A percentile compares a stretch with the other conserved stretches of the same genome.
phyloP scores from a whole-genome alignment of 257 asterid species.

The Penstemon barbatus region DNA sequence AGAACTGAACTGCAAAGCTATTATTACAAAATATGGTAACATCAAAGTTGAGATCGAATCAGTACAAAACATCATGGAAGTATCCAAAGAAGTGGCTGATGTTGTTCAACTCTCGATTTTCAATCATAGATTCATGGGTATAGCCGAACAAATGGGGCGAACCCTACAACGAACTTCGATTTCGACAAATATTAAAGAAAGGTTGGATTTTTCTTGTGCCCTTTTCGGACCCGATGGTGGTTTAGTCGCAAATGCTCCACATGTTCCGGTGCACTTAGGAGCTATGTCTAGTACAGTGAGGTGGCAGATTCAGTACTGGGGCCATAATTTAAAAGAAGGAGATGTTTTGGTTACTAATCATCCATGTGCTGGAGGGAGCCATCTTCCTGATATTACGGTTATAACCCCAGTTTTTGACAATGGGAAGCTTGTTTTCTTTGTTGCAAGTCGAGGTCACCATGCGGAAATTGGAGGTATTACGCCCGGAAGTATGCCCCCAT shows the following conservation, averaged over 20 bases:
- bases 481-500: slow-evolving; percentile 99
- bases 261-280: slow-evolving; percentile 97
- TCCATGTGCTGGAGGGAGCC: slow-evolving; percentile 98
- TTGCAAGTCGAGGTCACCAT: slow-evolving; percentile 97
- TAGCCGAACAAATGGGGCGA: slow-evolving; percentile 99
- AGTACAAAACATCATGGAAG: slow-evolving; percentile 33
- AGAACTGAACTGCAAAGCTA: slow-evolving; percentile 78
- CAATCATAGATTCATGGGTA: slow-evolving; percentile 95
- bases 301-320: slow-evolving; percentile 93
- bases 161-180: slow-evolving; percentile 94
- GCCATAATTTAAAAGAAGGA: slow-evolving; percentile 71
- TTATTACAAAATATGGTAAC: slow-evolving; percentile 74
- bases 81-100: slow-evolving; percentile 77
- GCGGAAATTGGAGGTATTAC: slow-evolving; percentile 99
- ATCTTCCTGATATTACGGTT: slow-evolving; percentile 92
- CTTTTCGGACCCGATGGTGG: slow-evolving; percentile 96
- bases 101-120: slow-evolving; percentile 96
- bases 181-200: slow-evolving; percentile 91
- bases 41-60: slow-evolving; percentile 69
- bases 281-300: slow-evolving; percentile 98
- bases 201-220: slow-evolving; percentile 96
- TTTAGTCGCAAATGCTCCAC: slow-evolving; percentile 97
- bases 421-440: slow-evolving; percentile 75
- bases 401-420: slow-evolving; percentile 82
- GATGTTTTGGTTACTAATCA: slow-evolving; percentile 94